These are phyloP conservation scores for Nidula microcarpa DNA, from an alignment of 768 basidiomycete genomes.

Conservation along the genomic window DNA sequence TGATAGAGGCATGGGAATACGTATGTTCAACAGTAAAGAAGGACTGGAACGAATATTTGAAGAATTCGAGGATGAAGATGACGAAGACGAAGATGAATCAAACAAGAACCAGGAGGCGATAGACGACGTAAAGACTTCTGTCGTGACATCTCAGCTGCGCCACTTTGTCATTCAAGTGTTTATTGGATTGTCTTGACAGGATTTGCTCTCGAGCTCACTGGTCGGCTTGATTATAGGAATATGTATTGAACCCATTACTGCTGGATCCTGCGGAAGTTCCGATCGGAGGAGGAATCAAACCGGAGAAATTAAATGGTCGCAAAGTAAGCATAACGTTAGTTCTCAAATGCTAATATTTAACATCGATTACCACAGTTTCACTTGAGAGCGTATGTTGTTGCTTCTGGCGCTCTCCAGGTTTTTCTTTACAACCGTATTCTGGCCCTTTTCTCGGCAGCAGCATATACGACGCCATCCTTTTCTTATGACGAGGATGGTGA, in stretches of 20 bases:
- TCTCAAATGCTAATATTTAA: neutral
- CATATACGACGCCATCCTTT: constrained; percentile 51
- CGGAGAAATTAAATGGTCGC: constrained; percentile 36
- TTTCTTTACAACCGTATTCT: constrained; percentile 82
- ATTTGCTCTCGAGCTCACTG: neutral
- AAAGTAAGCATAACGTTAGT: constrained; percentile 41
- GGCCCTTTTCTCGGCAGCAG: constrained; percentile 80
- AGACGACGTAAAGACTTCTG: constrained; percentile 42
- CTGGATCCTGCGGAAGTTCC: constrained; percentile 59
- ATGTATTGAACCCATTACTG: constrained; percentile 73
- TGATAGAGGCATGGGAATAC: constrained; percentile 92
- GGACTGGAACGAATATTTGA: constrained; percentile 73
- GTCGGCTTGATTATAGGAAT: constrained; percentile 58
- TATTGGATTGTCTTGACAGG: neutral
- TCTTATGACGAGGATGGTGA: constrained; percentile 14
- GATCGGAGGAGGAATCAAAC: constrained; percentile 13
- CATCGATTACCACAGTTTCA: constrained; percentile 66
- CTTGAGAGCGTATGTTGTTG: constrained; percentile 83
- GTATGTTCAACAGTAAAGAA: constrained; percentile 80
- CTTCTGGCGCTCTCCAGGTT: constrained; percentile 71
- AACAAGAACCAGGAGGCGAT: constrained; percentile 29
- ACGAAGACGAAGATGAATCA: constrained; percentile 40
- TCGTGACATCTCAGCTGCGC: constrained; percentile 83
- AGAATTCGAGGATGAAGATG: constrained; percentile 67
- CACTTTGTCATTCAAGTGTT: constrained; percentile 95